Base-by-base conservation (phyloP, 2,329 filamentous ascomycete genomes). In the Paecilomyces sp. region DNA sequence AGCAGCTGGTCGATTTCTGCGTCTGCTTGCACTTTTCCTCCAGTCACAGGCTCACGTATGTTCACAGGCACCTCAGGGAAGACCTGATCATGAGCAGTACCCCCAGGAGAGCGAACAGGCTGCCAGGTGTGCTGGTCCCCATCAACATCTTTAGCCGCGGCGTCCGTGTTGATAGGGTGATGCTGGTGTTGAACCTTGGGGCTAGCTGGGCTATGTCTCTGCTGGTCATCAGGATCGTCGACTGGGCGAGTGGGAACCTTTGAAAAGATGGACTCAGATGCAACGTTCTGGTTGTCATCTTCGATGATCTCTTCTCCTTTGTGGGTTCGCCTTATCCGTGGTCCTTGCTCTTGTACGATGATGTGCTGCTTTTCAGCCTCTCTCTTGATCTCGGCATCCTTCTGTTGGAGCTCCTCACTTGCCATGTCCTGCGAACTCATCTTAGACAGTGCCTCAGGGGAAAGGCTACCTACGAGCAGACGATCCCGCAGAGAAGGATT, bases 261-360 rank as follows among this genome's bases (percentile, higher is more conserved):
- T n/a, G 76, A 78, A 60, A 80, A 79, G 34, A 80, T 74, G 6
- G 79, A 77, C 61, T 82, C 80, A 30, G 75, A 74, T 34, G 76
- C 70, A 50, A 75, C 76, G 60, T 70, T 69, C 62, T 81, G 75
- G 56, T 76, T 81, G 34, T 95, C 91, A 54, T 89, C 86, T 62
- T 93, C 92, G 15, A 97, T 83, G 15, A 96, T 75, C 71, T 97
- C 94, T 60, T 97, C 92, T 12, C 94, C 94, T 74, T 97, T 97
- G 78, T 97, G 93, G 1, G 93, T 97, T 66, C 90, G 87, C 67
- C 92, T 85, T 59, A 97, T 88, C 2, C 92, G 86, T 3, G 92
- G 89, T 1, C 85, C 91, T 55, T 85, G 83, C 22, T 90, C 85
- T 13, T 91, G 85, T 61, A 93, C 87, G 34, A 96, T 83, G 54